These are phyloP conservation scores for Adansonia digitata DNA, from an alignment of 345 rosid species.

Conservation along the genomic window DNA sequence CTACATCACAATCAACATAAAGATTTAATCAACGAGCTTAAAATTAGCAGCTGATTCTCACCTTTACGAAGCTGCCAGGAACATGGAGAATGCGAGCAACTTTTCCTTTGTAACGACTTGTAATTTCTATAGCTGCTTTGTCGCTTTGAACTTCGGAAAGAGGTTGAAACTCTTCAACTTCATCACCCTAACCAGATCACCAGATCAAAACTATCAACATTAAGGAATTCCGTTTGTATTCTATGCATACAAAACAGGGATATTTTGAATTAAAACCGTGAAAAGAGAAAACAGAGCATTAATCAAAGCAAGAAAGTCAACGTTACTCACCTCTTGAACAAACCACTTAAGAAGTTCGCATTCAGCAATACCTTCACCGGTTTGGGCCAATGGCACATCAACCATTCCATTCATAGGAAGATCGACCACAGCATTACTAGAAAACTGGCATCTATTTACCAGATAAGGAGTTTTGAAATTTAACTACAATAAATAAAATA, in stretches of 20 bases:
- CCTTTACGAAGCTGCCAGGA: conserved; percentile 91
- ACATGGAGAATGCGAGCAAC: conserved; percentile 45
- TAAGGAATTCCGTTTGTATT: not conserved
- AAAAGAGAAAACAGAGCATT: too few relatives aligned
- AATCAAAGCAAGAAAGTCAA: not conserved
- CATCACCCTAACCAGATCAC: conserved; percentile 59
- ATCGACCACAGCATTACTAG: conserved; percentile 50
- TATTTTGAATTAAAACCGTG: too few relatives aligned
- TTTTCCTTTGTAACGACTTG: conserved; percentile 90
- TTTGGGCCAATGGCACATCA: conserved; percentile 93
- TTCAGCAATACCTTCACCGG: conserved; percentile 98
- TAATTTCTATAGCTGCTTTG: conserved; percentile 91
- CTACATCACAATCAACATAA: not conserved
- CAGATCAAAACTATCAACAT: not conserved
- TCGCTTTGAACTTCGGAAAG: conserved; percentile 97
- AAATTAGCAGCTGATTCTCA: conserved; percentile 8
- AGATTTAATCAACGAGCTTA: not conserved
- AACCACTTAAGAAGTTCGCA: conserved; percentile 94
- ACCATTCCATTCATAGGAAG: conserved; percentile 33
- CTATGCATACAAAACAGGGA: too few relatives aligned
- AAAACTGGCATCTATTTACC: conserved; percentile 36
- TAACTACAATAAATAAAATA: conserved; percentile 19
- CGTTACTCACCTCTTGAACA: conserved; percentile 64
- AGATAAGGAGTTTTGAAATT: conserved; percentile 12
- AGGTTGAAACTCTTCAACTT: conserved; percentile 83